phyloP scores from a whole-genome alignment of 2,329 filamentous ascomycete species.

The Thermochaetoides dissita region DNA sequence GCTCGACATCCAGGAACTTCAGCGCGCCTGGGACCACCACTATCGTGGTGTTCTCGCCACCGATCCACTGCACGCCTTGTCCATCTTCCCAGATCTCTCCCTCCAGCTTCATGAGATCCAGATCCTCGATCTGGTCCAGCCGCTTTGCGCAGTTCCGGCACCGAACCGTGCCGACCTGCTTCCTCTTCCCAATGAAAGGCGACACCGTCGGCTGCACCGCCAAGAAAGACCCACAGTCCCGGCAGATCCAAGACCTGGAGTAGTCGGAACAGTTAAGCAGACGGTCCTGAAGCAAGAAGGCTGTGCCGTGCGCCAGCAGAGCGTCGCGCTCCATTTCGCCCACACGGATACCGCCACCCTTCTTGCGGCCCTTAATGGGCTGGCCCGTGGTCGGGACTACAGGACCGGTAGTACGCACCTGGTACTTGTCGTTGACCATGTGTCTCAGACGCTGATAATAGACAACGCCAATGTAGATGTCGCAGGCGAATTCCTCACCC shows the following conservation, averaged over 20 bases:
- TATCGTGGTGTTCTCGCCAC: slow-evolving; percentile 79
- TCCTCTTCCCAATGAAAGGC: slow-evolving; percentile 49
- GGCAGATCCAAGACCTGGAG: slow-evolving; percentile 77
- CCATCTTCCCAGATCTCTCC: slow-evolving; percentile 89
- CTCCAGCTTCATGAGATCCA: slow-evolving; percentile 41
- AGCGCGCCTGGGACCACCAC: slow-evolving; percentile 88
- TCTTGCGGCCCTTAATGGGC: slow-evolving; percentile 91
- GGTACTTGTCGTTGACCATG: slow-evolving; percentile 99
- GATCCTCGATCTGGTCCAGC: slow-evolving; percentile 43
- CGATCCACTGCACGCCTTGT: slow-evolving; percentile 67
- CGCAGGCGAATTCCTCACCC: slow-evolving; percentile 79
- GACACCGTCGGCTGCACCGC: slow-evolving; percentile 70
- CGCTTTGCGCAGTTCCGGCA: slow-evolving; percentile 64
- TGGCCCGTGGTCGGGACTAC: slow-evolving; percentile 84
- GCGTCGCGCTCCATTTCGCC: slow-evolving; percentile 99
- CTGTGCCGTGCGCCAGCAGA: slow-evolving; percentile 84
- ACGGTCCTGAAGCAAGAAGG: slow-evolving; percentile 87
- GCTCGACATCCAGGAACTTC: slow-evolving; percentile 84
- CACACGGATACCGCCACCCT: slow-evolving; percentile 95
- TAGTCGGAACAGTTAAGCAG: slow-evolving; percentile 97
- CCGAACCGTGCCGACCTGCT: slow-evolving; percentile 55
- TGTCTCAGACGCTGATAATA: slow-evolving; percentile 97
- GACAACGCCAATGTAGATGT: slow-evolving; percentile 93
- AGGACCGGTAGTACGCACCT: slow-evolving; percentile 89
- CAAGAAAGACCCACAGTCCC: slow-evolving; percentile 77